Evolutionary conservation across 352 stramenopile genomes (phyloP).

Genomic region (Sclerospora graminicola): DNA sequence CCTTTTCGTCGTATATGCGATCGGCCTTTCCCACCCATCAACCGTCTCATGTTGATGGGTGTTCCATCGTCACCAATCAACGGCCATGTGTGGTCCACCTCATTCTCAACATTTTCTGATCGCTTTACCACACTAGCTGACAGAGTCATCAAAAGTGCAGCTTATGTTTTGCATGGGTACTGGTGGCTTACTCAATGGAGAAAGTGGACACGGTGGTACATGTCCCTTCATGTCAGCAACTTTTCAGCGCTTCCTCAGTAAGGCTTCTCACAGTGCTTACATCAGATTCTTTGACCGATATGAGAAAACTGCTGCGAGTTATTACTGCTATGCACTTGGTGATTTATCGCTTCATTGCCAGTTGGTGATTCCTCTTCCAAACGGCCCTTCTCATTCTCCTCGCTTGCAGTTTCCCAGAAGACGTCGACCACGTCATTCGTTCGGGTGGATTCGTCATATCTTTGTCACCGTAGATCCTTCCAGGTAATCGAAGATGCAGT

Average conservation of each 20-base stretch:
- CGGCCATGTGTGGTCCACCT: too few species aligned
- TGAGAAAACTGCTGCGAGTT: too few species aligned
- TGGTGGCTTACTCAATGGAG: too few species aligned
- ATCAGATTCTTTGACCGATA: neutral
- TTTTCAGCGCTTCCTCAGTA: neutral
- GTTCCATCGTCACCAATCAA: too few species aligned
- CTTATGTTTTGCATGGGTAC: slow-evolving; percentile 9
- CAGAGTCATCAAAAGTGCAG: neutral
- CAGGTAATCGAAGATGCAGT: too few species aligned
- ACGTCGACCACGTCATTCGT: slow-evolving; percentile 25
- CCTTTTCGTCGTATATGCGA: too few species aligned
- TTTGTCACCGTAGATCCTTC: slow-evolving; percentile 17
- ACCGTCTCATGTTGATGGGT: too few species aligned
- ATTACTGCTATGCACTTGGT: neutral
- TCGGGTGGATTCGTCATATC: slow-evolving; percentile 33
- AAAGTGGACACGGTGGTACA: too few species aligned
- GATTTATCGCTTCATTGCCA: neutral
- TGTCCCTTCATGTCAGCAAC: slow-evolving; percentile 13
- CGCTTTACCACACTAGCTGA: too few species aligned
- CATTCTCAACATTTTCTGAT: too few species aligned
- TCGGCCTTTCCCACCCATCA: too few species aligned
- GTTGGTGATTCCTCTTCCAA: neutral
- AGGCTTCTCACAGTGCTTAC: slow-evolving; percentile 4
- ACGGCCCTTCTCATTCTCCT: slow-evolving; percentile 2
- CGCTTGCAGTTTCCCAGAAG: slow-evolving; percentile 5